A percentile compares a stretch with the other conserved stretches of the same genome.
Evolutionary conservation across 1,284 basidiomycete species (phyloP).

Genomic region (Tremellales sp.): DNA sequence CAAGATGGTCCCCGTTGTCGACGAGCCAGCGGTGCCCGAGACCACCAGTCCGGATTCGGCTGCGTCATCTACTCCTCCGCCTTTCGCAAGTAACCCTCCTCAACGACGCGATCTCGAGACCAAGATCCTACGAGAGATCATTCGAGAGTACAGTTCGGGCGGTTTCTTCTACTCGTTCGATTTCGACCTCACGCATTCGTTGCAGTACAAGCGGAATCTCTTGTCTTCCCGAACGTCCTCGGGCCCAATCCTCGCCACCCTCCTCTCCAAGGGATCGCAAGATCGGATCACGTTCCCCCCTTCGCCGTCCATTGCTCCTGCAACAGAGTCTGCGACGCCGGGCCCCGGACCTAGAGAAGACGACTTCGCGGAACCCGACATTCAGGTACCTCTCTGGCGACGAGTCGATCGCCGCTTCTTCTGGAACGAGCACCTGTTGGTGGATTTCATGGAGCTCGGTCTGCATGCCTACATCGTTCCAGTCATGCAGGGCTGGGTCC

Average conservation of each 20-base stretch:
- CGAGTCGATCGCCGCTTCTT: constrained; percentile 53
- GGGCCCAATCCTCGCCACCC: constrained; percentile 21
- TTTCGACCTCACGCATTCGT: constrained; percentile 52
- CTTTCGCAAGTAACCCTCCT: constrained; percentile 27
- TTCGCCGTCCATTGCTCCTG: constrained; percentile 3
- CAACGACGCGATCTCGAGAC: constrained; percentile 45
- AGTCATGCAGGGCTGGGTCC: constrained; percentile 84
- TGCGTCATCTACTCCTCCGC: constrained; percentile 4
- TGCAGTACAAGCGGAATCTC: constrained; percentile 50
- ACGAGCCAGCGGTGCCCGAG: background rate
- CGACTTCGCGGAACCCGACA: constrained; percentile 49
- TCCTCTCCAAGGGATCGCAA: constrained; percentile 19
- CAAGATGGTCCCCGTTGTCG: constrained; percentile 1
- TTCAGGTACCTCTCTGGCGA: constrained; percentile 52
- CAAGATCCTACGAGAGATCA: constrained; percentile 47
- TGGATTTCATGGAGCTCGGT: constrained; percentile 45
- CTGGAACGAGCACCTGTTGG: constrained; percentile 52
- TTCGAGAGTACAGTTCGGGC: constrained; percentile 41
- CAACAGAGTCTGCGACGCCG: background rate
- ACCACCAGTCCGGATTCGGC: background rate
- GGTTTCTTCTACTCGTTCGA: constrained; percentile 52
- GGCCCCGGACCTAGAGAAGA: constrained; percentile 2
- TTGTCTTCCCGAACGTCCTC: constrained; percentile 27
- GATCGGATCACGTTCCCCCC: constrained; percentile 15
- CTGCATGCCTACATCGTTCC: constrained; percentile 78